Evolutionary conservation across 2,329 filamentous ascomycete genomes (phyloP).

Genomic region (Diaporthe citrichinensis): DNA sequence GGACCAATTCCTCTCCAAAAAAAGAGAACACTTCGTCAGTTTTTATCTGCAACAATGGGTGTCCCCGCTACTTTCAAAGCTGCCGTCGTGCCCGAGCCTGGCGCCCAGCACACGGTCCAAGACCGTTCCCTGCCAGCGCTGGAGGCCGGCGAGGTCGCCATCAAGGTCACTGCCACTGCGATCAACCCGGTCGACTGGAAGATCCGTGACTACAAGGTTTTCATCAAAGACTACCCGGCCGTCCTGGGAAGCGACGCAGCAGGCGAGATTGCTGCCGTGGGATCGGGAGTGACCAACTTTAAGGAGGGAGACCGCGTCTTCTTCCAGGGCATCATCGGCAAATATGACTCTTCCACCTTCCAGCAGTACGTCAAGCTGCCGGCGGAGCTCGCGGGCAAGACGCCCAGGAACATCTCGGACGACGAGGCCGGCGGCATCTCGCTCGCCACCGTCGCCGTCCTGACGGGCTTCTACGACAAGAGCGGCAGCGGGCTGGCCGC

Average conservation of each 20-base stretch:
- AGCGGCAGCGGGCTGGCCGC: conserved; percentile 46
- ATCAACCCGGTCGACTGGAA: conserved; percentile 56
- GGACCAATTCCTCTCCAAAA: too few relatives aligned
- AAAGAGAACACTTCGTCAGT: too few relatives aligned
- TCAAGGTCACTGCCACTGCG: conserved; percentile 47
- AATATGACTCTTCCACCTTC: conserved; percentile 51
- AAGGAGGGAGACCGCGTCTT: conserved; percentile 54
- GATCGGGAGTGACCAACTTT: conserved; percentile 47
- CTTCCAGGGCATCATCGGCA: conserved; percentile 53
- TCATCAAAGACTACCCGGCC: conserved; percentile 48
- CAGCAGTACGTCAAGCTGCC: conserved; percentile 55
- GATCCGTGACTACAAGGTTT: conserved; percentile 48
- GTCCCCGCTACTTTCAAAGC: conserved; percentile 39
- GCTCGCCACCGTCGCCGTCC: conserved; percentile 44
- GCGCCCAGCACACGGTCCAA: conserved; percentile 33
- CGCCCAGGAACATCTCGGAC: conserved; percentile 49
- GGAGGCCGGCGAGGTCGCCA: conserved; percentile 43
- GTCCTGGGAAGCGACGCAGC: conserved; percentile 53
- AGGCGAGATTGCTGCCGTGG: conserved; percentile 52
- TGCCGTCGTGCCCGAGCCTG: conserved; percentile 38
- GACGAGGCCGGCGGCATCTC: conserved; percentile 49
- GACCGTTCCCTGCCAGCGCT: conserved; percentile 42
- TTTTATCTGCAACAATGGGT: conserved; percentile 2
- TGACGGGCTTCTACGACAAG: conserved; percentile 45
- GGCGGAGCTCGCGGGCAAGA: conserved; percentile 50